phyloP scores from a whole-genome alignment of 1,284 basidiomycete species.

The Leccinum huronense region DNA sequence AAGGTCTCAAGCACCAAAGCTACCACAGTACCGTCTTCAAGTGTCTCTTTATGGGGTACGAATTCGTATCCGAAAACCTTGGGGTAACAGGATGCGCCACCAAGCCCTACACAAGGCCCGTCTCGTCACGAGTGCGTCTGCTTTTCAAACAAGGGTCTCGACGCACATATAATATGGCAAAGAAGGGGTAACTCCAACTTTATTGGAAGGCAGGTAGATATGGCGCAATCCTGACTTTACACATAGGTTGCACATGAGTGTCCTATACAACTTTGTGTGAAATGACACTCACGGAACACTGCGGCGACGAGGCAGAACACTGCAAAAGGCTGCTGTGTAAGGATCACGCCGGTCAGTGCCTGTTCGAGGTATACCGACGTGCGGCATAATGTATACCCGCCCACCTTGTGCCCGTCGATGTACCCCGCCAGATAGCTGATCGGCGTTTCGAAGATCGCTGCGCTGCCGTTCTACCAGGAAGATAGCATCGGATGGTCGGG shows the following conservation, averaged over 20 bases:
- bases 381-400: conserved; percentile 58
- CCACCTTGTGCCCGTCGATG: conserved; percentile 63
- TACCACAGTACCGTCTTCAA: conserved; percentile 57
- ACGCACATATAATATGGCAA: conserved; percentile 57
- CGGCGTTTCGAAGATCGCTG: conserved; percentile 54
- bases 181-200: conserved; percentile 57
- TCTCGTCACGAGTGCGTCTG: neutral
- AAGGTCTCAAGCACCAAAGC: conserved; percentile 39
- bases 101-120: conserved; percentile 50
- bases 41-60: conserved; percentile 45
- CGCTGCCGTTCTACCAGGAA: conserved; percentile 44
- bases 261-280: neutral
- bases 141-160: neutral
- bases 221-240: conserved; percentile 51
- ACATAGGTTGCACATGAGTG: neutral
- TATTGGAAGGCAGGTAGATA: conserved; percentile 53
- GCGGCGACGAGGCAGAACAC: conserved; percentile 55
- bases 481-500: conserved; percentile 42
- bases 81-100: conserved; percentile 51
- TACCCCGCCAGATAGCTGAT: conserved; percentile 43
- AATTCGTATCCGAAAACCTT: conserved; percentile 49
- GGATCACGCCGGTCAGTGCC: conserved; percentile 23
- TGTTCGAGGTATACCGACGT: conserved; percentile 67
- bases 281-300: conserved; percentile 44
- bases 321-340: conserved; percentile 40